Conservation (phyloP, 2,329 filamentous ascomycete species). For the Penicillium hesseltinei region DNA sequence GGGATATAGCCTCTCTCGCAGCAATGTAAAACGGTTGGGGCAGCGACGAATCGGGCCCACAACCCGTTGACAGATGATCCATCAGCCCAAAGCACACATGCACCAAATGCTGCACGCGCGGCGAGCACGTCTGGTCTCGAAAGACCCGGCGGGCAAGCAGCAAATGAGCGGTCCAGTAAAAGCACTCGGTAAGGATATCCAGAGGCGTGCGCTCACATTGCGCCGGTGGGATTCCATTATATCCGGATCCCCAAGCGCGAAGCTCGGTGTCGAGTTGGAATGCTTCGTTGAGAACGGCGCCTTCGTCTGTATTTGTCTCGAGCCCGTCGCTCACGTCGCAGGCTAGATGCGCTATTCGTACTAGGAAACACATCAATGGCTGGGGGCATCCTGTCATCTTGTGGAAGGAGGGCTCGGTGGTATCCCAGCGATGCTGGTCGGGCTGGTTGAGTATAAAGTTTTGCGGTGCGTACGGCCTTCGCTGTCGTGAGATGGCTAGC, state of each 20-base stretch:
- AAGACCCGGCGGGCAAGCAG: slow-evolving; percentile 25
- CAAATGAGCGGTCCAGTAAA: slow-evolving; percentile 26
- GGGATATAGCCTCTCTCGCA: slow-evolving; percentile 20
- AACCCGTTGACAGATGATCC: slow-evolving; percentile 23
- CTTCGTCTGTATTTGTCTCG: not conserved
- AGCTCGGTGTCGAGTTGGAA: slow-evolving; percentile 23
- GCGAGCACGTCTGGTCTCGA: slow-evolving; percentile 19
- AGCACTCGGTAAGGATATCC: slow-evolving; percentile 26
- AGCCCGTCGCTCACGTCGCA: slow-evolving; percentile 18
- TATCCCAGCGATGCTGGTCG: slow-evolving; percentile 18
- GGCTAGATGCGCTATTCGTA: slow-evolving; percentile 21
- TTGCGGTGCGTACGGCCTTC: slow-evolving; percentile 18
- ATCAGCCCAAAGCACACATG: slow-evolving; percentile 24
- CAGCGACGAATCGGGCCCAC: slow-evolving; percentile 24
- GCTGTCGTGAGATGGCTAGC: slow-evolving; percentile 25
- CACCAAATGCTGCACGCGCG: slow-evolving; percentile 22
- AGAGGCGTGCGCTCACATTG: slow-evolving; percentile 10
- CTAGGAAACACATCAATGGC: slow-evolving; percentile 24
- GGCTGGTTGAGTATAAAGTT: slow-evolving; percentile 20
- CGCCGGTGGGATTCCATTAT: not conserved
- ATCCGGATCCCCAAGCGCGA: slow-evolving; percentile 18
- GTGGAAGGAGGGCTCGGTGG: slow-evolving; percentile 24
- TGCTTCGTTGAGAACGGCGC: slow-evolving; percentile 11
- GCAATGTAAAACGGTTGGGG: slow-evolving; percentile 26
- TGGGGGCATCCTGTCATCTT: slow-evolving; percentile 28